Percentiles rank a stretch among this genome's conserved stretches.
Conservation (phyloP, 441 rosid genomes). For the Bruguiera hainesii region DNA sequence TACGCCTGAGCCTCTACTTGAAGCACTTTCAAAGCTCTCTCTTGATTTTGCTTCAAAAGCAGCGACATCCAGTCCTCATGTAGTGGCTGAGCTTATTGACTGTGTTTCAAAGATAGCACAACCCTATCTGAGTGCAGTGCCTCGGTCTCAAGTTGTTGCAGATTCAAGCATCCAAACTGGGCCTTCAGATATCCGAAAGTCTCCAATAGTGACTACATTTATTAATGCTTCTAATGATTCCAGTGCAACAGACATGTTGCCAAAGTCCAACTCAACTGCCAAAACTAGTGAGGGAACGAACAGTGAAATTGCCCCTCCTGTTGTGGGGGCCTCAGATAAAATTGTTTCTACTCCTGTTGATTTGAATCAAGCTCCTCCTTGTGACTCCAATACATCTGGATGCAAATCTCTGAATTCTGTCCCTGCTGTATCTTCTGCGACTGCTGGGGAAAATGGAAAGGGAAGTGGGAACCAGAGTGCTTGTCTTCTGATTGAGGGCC, state of each 20-base stretch:
- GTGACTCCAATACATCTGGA: slow-evolving; percentile 21
- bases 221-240: slow-evolving; percentile 21
- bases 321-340: slow-evolving; percentile 11
- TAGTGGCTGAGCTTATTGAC: slow-evolving; percentile 42
- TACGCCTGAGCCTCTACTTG: slow-evolving; percentile 56
- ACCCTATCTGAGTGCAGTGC: slow-evolving; percentile 18
- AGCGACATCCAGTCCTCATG: slow-evolving; percentile 36
- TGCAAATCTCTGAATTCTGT: slow-evolving; percentile 5
- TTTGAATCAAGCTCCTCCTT: slow-evolving; percentile 27
- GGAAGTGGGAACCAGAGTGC: slow-evolving; percentile 23
- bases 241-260: slow-evolving; percentile 15
- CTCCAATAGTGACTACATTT: slow-evolving; percentile 20
- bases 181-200: slow-evolving; percentile 29
- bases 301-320: slow-evolving; percentile 12
- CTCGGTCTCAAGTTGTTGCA: slow-evolving; percentile 22
- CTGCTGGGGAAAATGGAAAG: slow-evolving; percentile 21
- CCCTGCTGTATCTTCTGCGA: background rate
- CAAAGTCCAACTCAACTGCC: slow-evolving; percentile 10
- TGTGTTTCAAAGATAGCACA: slow-evolving; percentile 48
- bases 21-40: slow-evolving; percentile 46
- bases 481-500: slow-evolving; percentile 17
- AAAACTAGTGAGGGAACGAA: slow-evolving; percentile 22
- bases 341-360: slow-evolving; percentile 27
- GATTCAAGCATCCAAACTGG: slow-evolving; percentile 16
- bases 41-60: slow-evolving; percentile 55